Evolutionary conservation across 495 filamentous ascomycete genomes (phyloP).

Genomic region (Letharia lupina): DNA sequence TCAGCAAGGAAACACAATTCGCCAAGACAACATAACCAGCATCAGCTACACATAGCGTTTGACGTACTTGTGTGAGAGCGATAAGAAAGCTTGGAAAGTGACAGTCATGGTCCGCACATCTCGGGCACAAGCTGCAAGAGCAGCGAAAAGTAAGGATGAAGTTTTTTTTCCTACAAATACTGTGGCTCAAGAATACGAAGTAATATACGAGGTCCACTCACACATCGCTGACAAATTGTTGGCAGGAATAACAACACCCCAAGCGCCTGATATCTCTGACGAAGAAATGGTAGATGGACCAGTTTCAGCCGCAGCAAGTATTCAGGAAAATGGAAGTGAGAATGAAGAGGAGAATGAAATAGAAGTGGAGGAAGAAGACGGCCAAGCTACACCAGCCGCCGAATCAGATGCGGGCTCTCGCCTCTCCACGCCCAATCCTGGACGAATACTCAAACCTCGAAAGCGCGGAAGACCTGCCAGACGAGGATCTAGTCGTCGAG

Average conservation of each 20-base stretch:
- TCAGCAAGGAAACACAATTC: not conserved
- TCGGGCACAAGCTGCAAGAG: conserved; percentile 41
- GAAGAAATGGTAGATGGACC: conserved; percentile 42
- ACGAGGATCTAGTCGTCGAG: conserved; percentile 70
- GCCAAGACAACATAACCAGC: not conserved
- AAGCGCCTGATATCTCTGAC: conserved; percentile 39
- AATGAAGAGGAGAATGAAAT: conserved; percentile 30
- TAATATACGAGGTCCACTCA: not conserved
- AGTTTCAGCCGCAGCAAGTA: conserved; percentile 34
- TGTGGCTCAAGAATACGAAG: not conserved
- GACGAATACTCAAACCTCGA: conserved; percentile 52
- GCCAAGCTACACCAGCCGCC: conserved; percentile 32
- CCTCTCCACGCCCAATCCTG: conserved; percentile 29
- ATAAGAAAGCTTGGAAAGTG: not conserved
- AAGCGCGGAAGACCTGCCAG: conserved; percentile 80
- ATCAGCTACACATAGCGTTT: not conserved
- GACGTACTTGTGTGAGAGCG: not conserved
- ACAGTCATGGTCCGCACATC: conserved; percentile 41
- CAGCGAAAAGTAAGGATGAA: conserved; percentile 35
- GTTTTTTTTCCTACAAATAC: conserved; percentile 9
- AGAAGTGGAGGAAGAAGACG: conserved; percentile 29
- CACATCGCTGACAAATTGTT: conserved; percentile 7
- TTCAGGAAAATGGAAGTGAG: conserved; percentile 29
- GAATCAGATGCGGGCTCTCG: conserved; percentile 36
- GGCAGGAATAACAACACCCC: conserved; percentile 40